These are phyloP conservation scores for Podospora sp. DNA, from an alignment of 495 filamentous ascomycete species.

Conservation along the genomic window DNA sequence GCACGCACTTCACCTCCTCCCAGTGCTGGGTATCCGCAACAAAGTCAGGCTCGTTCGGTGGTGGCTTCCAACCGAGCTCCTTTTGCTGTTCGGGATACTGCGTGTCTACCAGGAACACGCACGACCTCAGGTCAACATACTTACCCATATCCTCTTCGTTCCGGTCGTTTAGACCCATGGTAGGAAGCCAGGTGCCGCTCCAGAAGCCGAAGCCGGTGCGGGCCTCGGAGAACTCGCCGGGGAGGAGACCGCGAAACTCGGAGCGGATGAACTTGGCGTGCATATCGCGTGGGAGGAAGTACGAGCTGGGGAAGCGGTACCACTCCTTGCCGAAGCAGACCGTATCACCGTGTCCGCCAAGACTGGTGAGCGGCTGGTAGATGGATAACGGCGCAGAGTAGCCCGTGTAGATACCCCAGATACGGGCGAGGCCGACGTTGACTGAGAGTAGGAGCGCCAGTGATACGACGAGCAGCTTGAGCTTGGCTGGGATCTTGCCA, in stretches of 20 bases:
- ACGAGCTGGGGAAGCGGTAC: constrained; percentile 96
- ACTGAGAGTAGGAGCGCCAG: constrained; percentile 58
- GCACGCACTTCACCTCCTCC: constrained; percentile 71
- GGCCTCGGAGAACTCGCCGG: constrained; percentile 84
- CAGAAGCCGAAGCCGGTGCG: constrained; percentile 62
- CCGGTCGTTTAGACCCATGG: constrained; percentile 87
- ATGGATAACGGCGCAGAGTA: constrained; percentile 85
- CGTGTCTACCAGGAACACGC: constrained; percentile 86
- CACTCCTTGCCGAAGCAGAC: constrained; percentile 97
- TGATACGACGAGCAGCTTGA: constrained; percentile 66
- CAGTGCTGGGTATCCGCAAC: constrained; percentile 67
- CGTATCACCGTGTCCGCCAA: constrained; percentile 60
- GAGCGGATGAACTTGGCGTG: constrained; percentile 85
- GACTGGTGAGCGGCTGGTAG: constrained; percentile 57
- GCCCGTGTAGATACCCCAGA: constrained; percentile 76
- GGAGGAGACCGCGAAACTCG: constrained; percentile 85
- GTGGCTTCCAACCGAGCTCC: constrained; percentile 30
- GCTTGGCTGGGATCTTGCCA: constrained; percentile 66
- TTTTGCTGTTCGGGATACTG: constrained; percentile 65
- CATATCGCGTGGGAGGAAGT: constrained; percentile 79
- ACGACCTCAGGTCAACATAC: constrained; percentile 76
- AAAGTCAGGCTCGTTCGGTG: constrained; percentile 73
- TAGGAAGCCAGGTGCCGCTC: constrained; percentile 76
- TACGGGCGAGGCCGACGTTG: constrained; percentile 68
- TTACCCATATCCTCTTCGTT: constrained; percentile 87